phyloP scores from a whole-genome alignment of 179 eudicot genomes.

The Heliamphora pulchella region DNA sequence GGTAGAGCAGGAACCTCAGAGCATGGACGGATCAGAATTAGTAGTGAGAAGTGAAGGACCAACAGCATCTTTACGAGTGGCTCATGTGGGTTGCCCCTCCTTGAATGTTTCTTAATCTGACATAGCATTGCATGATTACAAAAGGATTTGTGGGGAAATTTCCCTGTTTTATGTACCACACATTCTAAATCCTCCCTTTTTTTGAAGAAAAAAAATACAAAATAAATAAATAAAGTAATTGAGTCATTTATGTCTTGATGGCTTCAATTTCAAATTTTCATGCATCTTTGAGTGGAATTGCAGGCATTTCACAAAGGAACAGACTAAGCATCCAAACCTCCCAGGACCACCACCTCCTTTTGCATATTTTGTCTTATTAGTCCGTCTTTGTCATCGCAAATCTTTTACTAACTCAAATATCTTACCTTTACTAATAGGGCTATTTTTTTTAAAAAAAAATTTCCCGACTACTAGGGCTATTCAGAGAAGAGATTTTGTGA shows the following conservation, averaged over 20 bases:
- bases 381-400: neutral
- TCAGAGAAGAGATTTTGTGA: neutral
- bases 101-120: neutral
- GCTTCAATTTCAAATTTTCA: neutral
- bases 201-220: too few species aligned
- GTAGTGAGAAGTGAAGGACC: neutral
- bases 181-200: neutral
- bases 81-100: neutral
- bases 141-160: neutral
- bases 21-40: constrained; percentile 12
- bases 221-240: neutral
- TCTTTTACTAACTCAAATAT: neutral
- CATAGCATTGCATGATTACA: neutral
- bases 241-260: neutral
- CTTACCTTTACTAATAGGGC: neutral
- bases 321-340: neutral
- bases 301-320: too few species aligned
- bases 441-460: too few species aligned
- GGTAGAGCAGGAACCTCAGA: neutral
- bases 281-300: neutral
- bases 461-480: neutral
- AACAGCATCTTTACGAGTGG: constrained; percentile 6
- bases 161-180: neutral
- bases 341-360: constrained; percentile 1
- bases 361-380: neutral